A percentile compares a stretch with the other conserved stretches of the same genome.
These are phyloP conservation scores for Smithsoniella earleae DNA, from an alignment of 163 green algal genomes.

Conservation along the genomic window DNA sequence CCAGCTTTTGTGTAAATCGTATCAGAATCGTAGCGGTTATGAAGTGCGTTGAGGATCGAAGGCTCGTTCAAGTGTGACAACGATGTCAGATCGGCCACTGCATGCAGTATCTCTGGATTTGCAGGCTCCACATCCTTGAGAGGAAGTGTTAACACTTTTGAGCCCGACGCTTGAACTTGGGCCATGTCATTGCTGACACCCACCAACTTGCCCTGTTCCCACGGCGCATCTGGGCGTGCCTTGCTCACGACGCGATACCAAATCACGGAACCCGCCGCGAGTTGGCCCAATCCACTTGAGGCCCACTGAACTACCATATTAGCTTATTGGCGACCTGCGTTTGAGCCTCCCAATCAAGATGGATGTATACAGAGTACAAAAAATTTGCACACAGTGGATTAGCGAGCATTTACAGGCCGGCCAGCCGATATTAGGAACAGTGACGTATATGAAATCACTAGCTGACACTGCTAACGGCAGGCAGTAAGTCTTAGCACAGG, in stretches of 20 bases:
- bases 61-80: conserved; percentile 83
- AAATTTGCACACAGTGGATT: neutral
- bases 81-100: conserved; percentile 56
- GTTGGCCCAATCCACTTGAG: conserved; percentile 11
- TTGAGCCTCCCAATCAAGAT: too few relatives aligned
- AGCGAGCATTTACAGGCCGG: too few relatives aligned
- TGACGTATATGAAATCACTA: neutral
- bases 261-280: conserved; percentile 14
- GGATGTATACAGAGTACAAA: neutral
- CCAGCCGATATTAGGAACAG: neutral
- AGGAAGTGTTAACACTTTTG: conserved; percentile 5
- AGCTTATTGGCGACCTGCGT: too few relatives aligned
- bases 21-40: conserved; percentile 48
- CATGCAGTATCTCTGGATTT: conserved; percentile 42
- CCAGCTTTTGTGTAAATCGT: conserved; percentile 76
- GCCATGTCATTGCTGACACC: neutral
- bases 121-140: conserved; percentile 32
- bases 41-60: conserved; percentile 67
- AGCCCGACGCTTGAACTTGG: neutral
- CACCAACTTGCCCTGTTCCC: conserved; percentile 13
- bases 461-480: too few relatives aligned
- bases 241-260: conserved; percentile 28
- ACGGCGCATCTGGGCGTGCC: neutral
- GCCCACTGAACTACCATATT: conserved; percentile 20
- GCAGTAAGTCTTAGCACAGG: too few relatives aligned